Base-by-base conservation (phyloP, 768 basidiomycete species). In the Amanita muscaria region DNA sequence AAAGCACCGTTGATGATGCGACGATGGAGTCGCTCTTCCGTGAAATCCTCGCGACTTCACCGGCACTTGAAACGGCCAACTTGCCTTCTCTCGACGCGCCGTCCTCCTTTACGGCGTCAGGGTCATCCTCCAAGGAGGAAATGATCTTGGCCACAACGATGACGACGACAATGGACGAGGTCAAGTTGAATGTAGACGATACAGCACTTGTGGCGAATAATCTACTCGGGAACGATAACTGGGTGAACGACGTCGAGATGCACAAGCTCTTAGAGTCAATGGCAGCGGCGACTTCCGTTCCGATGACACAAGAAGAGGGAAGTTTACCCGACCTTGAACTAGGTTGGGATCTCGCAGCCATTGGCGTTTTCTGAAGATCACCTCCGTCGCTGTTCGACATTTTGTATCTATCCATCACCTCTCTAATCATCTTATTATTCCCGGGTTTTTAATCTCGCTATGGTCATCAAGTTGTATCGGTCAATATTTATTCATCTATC, bases 11-110 rank as follows among this genome's bases (percentile, higher is more conserved):
- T 60, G 78, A 80, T 59, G 79, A 77, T 58, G 67, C 69, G 51
- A 66, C 74, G 49, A 82, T 83, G 77, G 80, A 84, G 53, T 69
- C 70, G 53, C 67, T 84, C 61, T 70, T 83, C 69, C 70, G 75
- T 50, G 79, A 84, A 64, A 81, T 85, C 63, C 72, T 83, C 66
- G 72, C 71, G 57, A 63, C 73, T 49, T 72, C 76, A 50, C 65
- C 68, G 56, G 54, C 60, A 49, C 33, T 52, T 40, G 54, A 62
- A 40, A 22, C 59, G 53, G 48, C 55, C 53, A 40, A 50, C 40
- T 32, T 49, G 49, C 49, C 56, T 50, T 50, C 49, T 54, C 45
- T 56, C 50, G 56, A 38, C 41, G 42, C 46, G 33, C 49, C 56
- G 48, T 47, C 48, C 51, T 46, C 52, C 46, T 29, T 49, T 51